Percentiles rank a stretch among this genome's conserved stretches.
These are phyloP conservation scores for Globisporangium barbulae DNA, from an alignment of 352 stramenopile genomes.

Conservation along the genomic window DNA sequence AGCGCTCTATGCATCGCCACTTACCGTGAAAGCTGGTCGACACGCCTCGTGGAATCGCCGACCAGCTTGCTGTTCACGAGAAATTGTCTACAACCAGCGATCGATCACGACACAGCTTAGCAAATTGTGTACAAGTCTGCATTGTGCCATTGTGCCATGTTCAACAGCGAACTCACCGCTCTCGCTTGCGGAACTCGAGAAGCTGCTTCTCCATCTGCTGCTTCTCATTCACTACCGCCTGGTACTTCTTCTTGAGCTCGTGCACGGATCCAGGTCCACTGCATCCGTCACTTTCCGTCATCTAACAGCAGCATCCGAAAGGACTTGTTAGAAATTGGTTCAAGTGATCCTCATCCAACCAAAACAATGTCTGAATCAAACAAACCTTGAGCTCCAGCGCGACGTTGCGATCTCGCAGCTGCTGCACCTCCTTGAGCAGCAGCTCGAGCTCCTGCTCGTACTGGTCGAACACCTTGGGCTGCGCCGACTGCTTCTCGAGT, in stretches of 20 bases:
- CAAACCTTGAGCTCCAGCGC: slow-evolving; percentile 58
- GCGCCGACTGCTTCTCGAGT: slow-evolving; percentile 46
- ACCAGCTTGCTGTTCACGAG: slow-evolving; percentile 61
- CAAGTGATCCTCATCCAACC: background rate
- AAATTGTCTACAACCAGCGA: slow-evolving; percentile 36
- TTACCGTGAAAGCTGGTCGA: slow-evolving; percentile 59
- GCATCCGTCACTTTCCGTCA: slow-evolving; percentile 14
- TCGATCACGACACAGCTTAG: background rate
- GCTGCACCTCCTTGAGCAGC: slow-evolving; percentile 50
- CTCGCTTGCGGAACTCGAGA: slow-evolving; percentile 47
- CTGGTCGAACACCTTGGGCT: slow-evolving; percentile 61
- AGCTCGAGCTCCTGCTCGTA: slow-evolving; percentile 64
- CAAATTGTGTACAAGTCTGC: background rate
- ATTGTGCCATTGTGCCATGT: background rate
- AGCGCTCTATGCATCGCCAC: background rate
- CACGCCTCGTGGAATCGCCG: slow-evolving; percentile 57
- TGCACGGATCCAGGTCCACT: slow-evolving; percentile 19
- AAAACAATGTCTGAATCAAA: background rate
- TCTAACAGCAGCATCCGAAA: slow-evolving; percentile 5
- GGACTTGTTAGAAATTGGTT: background rate
- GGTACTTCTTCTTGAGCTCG: slow-evolving; percentile 71
- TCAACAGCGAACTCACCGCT: slow-evolving; percentile 31
- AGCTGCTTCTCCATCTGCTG: slow-evolving; percentile 55
- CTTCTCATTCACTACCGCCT: slow-evolving; percentile 55
- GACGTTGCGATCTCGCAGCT: slow-evolving; percentile 60